phyloP scores from a whole-genome alignment of 345 rosid species.

The Hibiscus mutabilis region DNA sequence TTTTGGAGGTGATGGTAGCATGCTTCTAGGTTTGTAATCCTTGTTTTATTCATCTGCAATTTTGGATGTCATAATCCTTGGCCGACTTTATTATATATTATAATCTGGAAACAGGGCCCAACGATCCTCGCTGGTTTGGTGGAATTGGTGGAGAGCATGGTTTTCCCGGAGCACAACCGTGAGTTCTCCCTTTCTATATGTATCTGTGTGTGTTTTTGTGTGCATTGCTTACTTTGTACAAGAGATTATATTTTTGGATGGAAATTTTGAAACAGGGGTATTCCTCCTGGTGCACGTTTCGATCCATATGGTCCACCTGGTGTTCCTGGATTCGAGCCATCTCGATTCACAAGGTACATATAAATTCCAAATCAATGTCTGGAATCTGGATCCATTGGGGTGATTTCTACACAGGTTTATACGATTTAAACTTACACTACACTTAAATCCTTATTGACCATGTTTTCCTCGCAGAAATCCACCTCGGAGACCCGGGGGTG shows the following conservation, averaged over 20 bases:
- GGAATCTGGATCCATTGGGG: neutral
- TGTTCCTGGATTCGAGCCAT: slow-evolving; percentile 79
- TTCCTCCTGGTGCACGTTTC: slow-evolving; percentile 90
- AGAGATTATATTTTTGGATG: neutral
- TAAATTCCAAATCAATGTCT: neutral
- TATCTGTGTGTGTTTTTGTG: neutral
- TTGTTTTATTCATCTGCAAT: neutral
- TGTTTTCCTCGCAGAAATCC: slow-evolving; percentile 36
- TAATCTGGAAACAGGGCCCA: slow-evolving; percentile 57
- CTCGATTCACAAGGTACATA: slow-evolving; percentile 57
- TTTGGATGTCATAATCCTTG: neutral
- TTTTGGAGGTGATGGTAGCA: slow-evolving; percentile 55
- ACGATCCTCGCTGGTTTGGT: slow-evolving; percentile 58
- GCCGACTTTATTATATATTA: slow-evolving; percentile 1
- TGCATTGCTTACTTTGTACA: neutral
- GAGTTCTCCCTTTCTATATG: slow-evolving; percentile 20
- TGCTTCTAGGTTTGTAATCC: slow-evolving; percentile 61
- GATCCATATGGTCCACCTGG: slow-evolving; percentile 90
- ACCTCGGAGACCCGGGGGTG: slow-evolving; percentile 38
- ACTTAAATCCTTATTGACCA: slow-evolving; percentile 1
- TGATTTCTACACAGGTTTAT: neutral
- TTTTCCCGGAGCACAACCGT: slow-evolving; percentile 52
- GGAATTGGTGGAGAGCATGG: slow-evolving; percentile 31
- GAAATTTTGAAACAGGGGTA: slow-evolving; percentile 42
- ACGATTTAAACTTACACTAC: slow-evolving; percentile 2